Conservation (phyloP, 352 stramenopile genomes). For the Globisporangium acanthophoron region DNA sequence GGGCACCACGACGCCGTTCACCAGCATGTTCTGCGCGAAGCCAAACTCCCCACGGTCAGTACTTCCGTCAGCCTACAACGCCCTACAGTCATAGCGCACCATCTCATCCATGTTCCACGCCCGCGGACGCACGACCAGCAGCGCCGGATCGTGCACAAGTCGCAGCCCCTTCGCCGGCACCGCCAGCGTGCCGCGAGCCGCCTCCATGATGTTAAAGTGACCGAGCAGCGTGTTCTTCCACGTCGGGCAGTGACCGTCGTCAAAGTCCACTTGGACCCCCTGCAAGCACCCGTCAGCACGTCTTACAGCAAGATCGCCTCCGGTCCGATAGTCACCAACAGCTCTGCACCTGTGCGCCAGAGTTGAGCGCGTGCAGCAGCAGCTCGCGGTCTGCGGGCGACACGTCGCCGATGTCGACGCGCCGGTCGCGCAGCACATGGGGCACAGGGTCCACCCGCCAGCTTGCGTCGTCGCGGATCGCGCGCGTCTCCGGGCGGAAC, state of each 20-base stretch:
- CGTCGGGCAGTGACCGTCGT: constrained; percentile 84
- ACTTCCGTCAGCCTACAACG: background rate
- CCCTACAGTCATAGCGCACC: constrained; percentile 17
- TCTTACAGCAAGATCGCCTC: no score
- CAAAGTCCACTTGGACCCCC: constrained; percentile 75
- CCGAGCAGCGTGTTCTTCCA: constrained; percentile 91
- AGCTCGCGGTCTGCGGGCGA: constrained; percentile 86
- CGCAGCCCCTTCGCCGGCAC: constrained; percentile 18
- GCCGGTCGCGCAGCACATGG: constrained; percentile 75
- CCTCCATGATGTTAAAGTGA: constrained; percentile 91
- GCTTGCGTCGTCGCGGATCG: constrained; percentile 52
- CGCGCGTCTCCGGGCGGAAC: constrained; percentile 71
- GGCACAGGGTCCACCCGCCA: constrained; percentile 68
- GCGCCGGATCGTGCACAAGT: constrained; percentile 37
- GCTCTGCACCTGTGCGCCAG: constrained; percentile 79
- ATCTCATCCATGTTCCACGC: constrained; percentile 96
- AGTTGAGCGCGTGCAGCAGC: constrained; percentile 93
- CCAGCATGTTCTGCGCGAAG: constrained; percentile 71
- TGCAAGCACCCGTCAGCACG: constrained; percentile 5
- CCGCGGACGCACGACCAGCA: constrained; percentile 90
- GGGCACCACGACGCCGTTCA: constrained; percentile 84
- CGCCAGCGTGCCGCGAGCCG: constrained; percentile 56
- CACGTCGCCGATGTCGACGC: constrained; percentile 93
- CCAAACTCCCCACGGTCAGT: background rate
- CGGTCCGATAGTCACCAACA: background rate